Base-by-base conservation (phyloP, 2,329 filamentous ascomycete genomes). In the Helotiales sp. region DNA sequence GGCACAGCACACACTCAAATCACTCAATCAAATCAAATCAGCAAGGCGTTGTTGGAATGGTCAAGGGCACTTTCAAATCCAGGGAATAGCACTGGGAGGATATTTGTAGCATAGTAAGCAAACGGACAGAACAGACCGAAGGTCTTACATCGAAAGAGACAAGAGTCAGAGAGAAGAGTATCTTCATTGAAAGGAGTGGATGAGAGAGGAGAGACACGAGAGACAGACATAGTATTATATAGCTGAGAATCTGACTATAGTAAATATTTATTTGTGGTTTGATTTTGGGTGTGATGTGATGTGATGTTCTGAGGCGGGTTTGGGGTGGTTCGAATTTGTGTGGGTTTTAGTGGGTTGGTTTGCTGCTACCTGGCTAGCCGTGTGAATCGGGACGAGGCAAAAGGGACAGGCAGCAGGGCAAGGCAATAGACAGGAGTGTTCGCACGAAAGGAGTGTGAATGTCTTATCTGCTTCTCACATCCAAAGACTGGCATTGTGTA, bases 41-140 rank as follows among this genome's bases (percentile, higher is more conserved):
- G 61, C 49, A 55, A 43, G 61, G 61, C 61, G 61, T 63, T 63
- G 50, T 63, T 28, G 61, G 61, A 26, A 57, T 7, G 49, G 20
- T 15, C 11, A 40, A n/a, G n/a, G n/a, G n/a, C n/a, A n/a, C n/a
- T n/a, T 49, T 59, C 40, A 45, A 20, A 34, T 43, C 49, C 17
- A 55, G 52, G 52, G 40, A 43, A 20, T 2, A 11, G 40, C 40
- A 45, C 17, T 20, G 40, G 55, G 37, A 43, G 55, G 55, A 11
- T 40, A n/a, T 30, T 34, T 61, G 58, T 61, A 61, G 58, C 58
- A 61, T 61, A 61, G 58, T 49, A 61, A 43, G 55, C 34, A 59
- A 57, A 17, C 54, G 40, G 11, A 20, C 22, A 59, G 20, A n/a
- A 20, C 11, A 43, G 55, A 59, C 34, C 43, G 55, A 43, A 59